A percentile compares a stretch with the other conserved stretches of the same genome.
These are phyloP conservation scores for Fraxinus greggii DNA, from an alignment of 305 asterid genomes.

Conservation along the genomic window DNA sequence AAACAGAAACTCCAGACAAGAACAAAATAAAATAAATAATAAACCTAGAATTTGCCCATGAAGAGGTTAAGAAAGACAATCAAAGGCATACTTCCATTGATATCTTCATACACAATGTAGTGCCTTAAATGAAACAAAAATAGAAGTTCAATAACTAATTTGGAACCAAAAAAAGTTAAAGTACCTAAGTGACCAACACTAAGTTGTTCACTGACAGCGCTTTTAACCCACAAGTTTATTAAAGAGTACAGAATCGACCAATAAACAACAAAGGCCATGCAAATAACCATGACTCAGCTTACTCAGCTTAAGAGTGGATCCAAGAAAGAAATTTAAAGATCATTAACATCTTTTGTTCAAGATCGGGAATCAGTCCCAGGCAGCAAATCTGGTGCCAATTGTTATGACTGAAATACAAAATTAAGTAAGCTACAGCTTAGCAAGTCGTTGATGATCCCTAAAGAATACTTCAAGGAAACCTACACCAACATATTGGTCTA, in stretches of 20 bases:
- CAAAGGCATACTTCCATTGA: not conserved
- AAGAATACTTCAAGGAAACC: not conserved
- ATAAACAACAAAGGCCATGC: not conserved
- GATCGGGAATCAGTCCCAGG: conserved; percentile 10
- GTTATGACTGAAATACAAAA: not conserved
- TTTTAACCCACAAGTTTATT: not conserved
- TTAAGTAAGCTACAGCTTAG: not conserved
- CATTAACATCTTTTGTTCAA: not conserved
- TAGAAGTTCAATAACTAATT: not conserved
- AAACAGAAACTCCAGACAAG: not conserved
- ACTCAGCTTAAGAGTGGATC: conserved; percentile 6
- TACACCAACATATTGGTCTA: not conserved
- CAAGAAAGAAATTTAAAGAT: not conserved
- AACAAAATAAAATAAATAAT: not conserved
- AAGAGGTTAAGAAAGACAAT: not conserved
- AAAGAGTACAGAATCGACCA: not conserved
- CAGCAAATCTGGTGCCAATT: not conserved
- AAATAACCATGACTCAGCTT: conserved; percentile 9
- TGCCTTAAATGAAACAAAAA: not conserved
- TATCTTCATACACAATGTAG: conserved; percentile 2
- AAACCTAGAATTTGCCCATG: not conserved
- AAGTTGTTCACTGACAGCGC: not conserved
- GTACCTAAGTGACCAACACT: not conserved
- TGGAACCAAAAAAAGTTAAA: not conserved
- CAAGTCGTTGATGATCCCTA: not conserved